Evolutionary conservation across 768 basidiomycete species (phyloP).

Genomic region (Boletus vermiculosoides): DNA sequence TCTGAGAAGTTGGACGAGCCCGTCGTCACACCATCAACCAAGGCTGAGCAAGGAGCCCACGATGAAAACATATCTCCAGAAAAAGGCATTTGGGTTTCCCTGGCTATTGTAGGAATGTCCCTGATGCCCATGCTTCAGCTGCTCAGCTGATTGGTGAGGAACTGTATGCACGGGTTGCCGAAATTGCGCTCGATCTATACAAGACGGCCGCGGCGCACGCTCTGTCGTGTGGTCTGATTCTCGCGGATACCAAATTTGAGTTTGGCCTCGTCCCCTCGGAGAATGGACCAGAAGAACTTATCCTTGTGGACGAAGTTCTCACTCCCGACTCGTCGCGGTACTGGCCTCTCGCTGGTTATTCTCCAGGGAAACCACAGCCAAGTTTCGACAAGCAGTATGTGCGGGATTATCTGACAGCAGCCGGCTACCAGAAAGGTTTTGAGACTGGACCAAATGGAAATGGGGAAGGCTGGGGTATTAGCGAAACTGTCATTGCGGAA

Average conservation of each 20-base stretch:
- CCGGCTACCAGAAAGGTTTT: slow-evolving; percentile 76
- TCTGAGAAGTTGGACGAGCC: slow-evolving; percentile 79
- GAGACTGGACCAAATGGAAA: slow-evolving; percentile 69
- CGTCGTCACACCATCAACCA: slow-evolving; percentile 95
- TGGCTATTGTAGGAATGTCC: background rate
- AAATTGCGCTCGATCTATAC: slow-evolving; percentile 64
- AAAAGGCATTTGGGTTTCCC: slow-evolving; percentile 46
- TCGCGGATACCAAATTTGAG: slow-evolving; percentile 99
- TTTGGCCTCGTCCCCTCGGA: slow-evolving; percentile 73
- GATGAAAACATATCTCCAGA: slow-evolving; percentile 95
- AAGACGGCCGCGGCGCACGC: slow-evolving; percentile 74
- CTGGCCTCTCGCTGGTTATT: slow-evolving; percentile 81
- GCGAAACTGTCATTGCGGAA: slow-evolving; percentile 69
- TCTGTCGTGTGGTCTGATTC: slow-evolving; percentile 74
- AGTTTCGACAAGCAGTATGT: slow-evolving; percentile 98
- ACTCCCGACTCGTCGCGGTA: slow-evolving; percentile 98
- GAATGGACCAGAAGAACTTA: slow-evolving; percentile 48
- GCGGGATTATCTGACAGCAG: slow-evolving; percentile 78
- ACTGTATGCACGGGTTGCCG: slow-evolving; percentile 60
- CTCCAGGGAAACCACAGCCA: slow-evolving; percentile 71
- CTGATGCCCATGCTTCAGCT: slow-evolving; percentile 40
- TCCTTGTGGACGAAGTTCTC: slow-evolving; percentile 94
- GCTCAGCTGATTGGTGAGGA: slow-evolving; percentile 63
- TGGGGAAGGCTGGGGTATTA: slow-evolving; percentile 77
- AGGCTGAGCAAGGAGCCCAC: slow-evolving; percentile 90